phyloP scores from a whole-genome alignment of 73 alveolate species.

The Symbiodinium natans region DNA sequence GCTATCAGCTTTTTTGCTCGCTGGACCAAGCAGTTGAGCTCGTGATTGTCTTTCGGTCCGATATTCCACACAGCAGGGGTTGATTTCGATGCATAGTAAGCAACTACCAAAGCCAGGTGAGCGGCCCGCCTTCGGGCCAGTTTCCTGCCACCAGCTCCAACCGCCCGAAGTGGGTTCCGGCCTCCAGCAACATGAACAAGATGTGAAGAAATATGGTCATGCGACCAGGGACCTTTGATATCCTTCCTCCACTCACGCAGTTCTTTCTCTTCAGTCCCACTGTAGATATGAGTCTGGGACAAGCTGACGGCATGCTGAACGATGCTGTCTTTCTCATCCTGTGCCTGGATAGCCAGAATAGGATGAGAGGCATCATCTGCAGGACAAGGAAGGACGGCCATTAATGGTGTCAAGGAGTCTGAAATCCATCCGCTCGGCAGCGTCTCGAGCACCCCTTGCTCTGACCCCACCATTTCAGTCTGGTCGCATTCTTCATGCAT shows the following conservation, averaged over 20 bases:
- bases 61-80: neutral
- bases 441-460: neutral
- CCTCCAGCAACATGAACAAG: neutral
- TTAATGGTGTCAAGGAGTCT: neutral
- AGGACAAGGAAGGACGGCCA: neutral
- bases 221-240: neutral
- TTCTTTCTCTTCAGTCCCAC: neutral
- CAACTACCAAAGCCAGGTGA: neutral
- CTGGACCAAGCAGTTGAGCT: neutral
- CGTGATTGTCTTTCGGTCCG: neutral
- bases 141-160: neutral
- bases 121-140: constrained; percentile 20
- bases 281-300: neutral
- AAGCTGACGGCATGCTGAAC: constrained; percentile 24
- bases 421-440: constrained; percentile 7
- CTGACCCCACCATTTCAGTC: neutral
- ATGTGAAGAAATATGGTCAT: neutral
- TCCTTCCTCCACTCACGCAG: neutral
- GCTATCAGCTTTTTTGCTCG: neutral
- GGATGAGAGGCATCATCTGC: neutral
- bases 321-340: neutral
- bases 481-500: neutral
- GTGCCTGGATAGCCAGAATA: neutral
- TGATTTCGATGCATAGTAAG: neutral
- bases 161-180: neutral